Evolutionary conservation across 2,329 filamentous ascomycete species (phyloP), one percentile per base, ranked within the genome.

Genomic region (Neophaeococcomyces mojaviensis): DNA sequence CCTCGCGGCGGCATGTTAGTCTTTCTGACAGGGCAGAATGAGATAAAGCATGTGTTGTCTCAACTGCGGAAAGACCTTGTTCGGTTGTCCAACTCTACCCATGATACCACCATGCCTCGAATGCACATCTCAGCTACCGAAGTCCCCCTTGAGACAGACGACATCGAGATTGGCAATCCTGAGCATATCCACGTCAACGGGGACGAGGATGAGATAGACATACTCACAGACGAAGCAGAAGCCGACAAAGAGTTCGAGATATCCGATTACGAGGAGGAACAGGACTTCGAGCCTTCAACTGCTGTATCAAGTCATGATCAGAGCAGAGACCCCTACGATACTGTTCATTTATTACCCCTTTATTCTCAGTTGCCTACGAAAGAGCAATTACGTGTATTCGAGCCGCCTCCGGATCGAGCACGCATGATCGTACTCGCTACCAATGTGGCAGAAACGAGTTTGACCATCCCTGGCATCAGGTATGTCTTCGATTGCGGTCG

Each of bases 401-500:
- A 95, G 52, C 74, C 83, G 0, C 79, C 86, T 1, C 89, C 90
- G 1, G 84, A 89, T 46, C 86, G 85, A 13, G 85, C 85, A 7
- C 81, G 92, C 7, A 76, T 92, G 19, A 86, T 98, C 42, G 84
- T 98, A 3, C 69, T 98, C 33, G 88, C 92, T 0, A 98, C 92
- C 35, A 98, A 98, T 64, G 88, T 98, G 36, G 92, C 92, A 0
- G 92, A 98, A 66, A 98, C 92, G 0, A 94, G 86, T 77, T 75
- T 98, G 61, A 98, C 92, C 1, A 98, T 98, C 47, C 90, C 92
- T 0, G 89, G 88, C 1, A 89, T 94, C 50, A 81, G 87, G 49
- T 98, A 96, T 60, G 92, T 98, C 7, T 96, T 98, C 52, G 90
- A 97, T 64, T 89, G 86, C 54, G 92, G 92, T 28, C 77, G 94